Evolutionary conservation across 2,329 filamentous ascomycete species (phyloP).

Genomic region (Fusarium foetens): DNA sequence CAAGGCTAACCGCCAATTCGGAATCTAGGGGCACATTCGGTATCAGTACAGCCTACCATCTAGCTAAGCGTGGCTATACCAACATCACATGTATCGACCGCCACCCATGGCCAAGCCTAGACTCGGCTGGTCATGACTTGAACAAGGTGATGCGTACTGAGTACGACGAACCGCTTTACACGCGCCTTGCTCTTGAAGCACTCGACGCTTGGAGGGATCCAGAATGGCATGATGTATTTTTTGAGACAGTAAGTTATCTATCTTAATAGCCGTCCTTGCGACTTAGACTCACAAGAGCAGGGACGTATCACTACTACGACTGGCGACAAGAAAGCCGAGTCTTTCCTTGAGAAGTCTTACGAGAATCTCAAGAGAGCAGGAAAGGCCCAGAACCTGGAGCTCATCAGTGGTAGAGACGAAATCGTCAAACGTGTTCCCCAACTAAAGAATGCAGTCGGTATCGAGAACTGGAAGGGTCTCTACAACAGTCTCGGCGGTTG

Average conservation of each 20-base stretch:
- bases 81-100: conserved; percentile 32
- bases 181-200: not conserved
- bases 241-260: not conserved
- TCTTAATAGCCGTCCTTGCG: accelerated
- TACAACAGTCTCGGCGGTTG: conserved; percentile 8
- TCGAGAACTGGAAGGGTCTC: conserved; percentile 12
- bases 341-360: not conserved
- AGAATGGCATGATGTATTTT: not conserved
- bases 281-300: not conserved
- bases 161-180: conserved; percentile 9
- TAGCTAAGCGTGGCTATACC: conserved; percentile 25
- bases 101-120: conserved; percentile 31
- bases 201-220: conserved; percentile 2
- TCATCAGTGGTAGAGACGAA: not conserved
- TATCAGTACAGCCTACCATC: conserved; percentile 10
- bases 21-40: not conserved
- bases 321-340: not conserved
- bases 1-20: not conserved
- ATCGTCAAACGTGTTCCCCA: not conserved
- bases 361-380: not conserved
- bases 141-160: conserved; percentile 31
- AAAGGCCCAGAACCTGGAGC: not conserved
- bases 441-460: not conserved
- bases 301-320: conserved; percentile 1
- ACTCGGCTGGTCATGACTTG: conserved; percentile 34